Percentiles rank a stretch among this genome's conserved stretches.
Conservation (phyloP, 371 early-diverging fungal species). For the Funneliformis caledonium region DNA sequence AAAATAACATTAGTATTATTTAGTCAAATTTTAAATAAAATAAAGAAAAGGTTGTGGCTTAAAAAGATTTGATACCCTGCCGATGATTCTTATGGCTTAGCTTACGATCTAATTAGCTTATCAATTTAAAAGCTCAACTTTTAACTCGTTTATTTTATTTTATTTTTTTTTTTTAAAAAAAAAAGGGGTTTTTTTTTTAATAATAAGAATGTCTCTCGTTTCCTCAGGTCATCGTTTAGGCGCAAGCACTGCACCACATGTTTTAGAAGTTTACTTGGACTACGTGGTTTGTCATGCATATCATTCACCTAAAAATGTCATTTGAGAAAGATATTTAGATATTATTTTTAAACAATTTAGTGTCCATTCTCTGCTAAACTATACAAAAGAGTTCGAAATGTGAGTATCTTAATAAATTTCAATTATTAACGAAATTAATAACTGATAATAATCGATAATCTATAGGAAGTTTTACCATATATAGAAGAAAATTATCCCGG, state of each 20-base stretch:
- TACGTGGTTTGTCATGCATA: slow-evolving; percentile 56
- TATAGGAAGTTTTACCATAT: slow-evolving; percentile 62
- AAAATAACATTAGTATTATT: too few species aligned
- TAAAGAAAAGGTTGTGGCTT: too few species aligned
- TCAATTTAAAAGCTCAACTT: too few species aligned
- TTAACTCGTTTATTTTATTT: too few species aligned
- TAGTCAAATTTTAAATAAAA: too few species aligned
- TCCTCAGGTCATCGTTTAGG: slow-evolving; percentile 58
- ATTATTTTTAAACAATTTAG: slow-evolving; percentile 38
- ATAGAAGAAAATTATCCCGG: slow-evolving; percentile 56
- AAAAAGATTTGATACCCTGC: too few species aligned
- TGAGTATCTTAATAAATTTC: slow-evolving; percentile 22
- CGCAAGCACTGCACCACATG: slow-evolving; percentile 54
- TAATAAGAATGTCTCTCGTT: background rate
- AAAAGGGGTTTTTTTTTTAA: too few species aligned
- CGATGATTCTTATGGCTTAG: too few species aligned
- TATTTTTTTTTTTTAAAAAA: too few species aligned
- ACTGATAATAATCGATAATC: slow-evolving; percentile 9
- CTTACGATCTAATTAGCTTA: too few species aligned
- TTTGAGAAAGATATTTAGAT: background rate
- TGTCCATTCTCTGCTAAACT: slow-evolving; percentile 69
- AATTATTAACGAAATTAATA: background rate
- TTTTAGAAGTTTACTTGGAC: slow-evolving; percentile 69
- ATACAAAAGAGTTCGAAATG: slow-evolving; percentile 58
- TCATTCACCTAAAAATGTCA: background rate